Conservation (phyloP, 2,329 filamentous ascomycete genomes). For the Venturia aucupariae region DNA sequence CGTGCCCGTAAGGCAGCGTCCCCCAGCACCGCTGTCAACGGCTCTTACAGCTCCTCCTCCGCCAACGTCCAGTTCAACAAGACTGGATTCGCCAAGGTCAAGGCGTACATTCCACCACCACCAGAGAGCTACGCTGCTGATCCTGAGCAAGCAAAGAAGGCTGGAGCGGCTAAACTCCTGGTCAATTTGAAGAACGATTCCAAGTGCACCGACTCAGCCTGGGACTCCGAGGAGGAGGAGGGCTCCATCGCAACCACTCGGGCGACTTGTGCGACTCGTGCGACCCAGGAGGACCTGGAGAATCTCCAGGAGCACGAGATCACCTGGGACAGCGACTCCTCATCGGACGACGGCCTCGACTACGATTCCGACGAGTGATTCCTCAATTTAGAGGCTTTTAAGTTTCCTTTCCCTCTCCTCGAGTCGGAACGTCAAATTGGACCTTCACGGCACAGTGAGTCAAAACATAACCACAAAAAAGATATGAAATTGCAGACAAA, state of each 20-base stretch:
- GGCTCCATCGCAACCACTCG: neutral
- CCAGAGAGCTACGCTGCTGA: constrained; percentile 15
- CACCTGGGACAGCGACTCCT: neutral
- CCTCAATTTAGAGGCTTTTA: neutral
- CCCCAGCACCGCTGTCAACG: neutral
- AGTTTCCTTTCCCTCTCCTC: neutral
- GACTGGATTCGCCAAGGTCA: constrained; percentile 24
- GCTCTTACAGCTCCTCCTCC: constrained; percentile 18
- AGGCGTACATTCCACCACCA: constrained; percentile 23
- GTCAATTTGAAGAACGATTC: neutral
- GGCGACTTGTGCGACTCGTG: neutral
- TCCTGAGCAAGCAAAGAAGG: constrained; percentile 6
- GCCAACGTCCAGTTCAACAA: constrained; percentile 18
- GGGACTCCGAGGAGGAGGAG: neutral
- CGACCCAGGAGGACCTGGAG: neutral
- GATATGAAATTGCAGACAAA: neutral
- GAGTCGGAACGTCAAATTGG: neutral
- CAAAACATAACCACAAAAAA: neutral
- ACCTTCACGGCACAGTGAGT: neutral
- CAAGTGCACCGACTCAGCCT: neutral
- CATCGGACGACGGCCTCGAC: neutral
- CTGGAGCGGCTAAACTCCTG: neutral
- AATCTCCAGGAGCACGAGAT: neutral
- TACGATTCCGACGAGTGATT: neutral
- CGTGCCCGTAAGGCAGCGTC: constrained; percentile 14